Evolutionary conservation across 129 eudicot genomes (phyloP).

Genomic region (Daucus carota): DH1_v3.0 NC_030384.2:34825501-34826000

Average conservation of each 20-base stretch:
- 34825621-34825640: slow-evolving; percentile 39
- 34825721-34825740: neutral
- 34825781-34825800: neutral
- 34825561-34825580: slow-evolving; percentile 32
- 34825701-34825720: neutral
- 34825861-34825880: neutral
- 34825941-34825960: no score
- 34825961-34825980: no score
- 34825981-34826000: no score
- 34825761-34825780: neutral
- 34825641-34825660: slow-evolving; percentile 25
- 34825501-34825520: neutral
- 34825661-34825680: slow-evolving; percentile 31
- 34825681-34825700: slow-evolving; percentile 1
- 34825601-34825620: slow-evolving; percentile 38
- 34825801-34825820: neutral
- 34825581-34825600: slow-evolving; percentile 39
- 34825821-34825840: neutral
- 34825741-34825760: neutral
- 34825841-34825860: neutral
- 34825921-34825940: neutral
- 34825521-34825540: slow-evolving; percentile 1
- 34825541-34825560: slow-evolving; percentile 3
- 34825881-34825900: neutral
- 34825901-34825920: neutral